Conservation (phyloP, 176 grass and related monocot species). For the Bromus sterilis region DNA sequence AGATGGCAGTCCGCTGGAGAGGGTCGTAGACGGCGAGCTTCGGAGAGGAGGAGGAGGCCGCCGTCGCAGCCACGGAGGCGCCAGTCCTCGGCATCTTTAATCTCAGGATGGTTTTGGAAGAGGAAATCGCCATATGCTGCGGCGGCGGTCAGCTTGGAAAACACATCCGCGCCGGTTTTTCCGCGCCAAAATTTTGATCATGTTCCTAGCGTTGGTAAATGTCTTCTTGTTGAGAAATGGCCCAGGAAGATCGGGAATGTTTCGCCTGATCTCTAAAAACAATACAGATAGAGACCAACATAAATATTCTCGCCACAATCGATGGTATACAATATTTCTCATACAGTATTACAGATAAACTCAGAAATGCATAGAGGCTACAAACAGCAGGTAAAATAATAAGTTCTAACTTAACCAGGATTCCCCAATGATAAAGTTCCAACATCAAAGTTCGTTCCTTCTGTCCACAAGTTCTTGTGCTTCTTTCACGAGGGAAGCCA, state of each 20-base stretch:
- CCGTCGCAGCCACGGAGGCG: neutral
- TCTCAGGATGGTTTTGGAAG: neutral
- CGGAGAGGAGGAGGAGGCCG: neutral
- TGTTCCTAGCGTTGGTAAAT: too few species aligned
- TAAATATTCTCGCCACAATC: neutral
- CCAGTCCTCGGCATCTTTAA: neutral
- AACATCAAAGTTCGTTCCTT: neutral
- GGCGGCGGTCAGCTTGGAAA: neutral
- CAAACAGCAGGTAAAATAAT: accelerated
- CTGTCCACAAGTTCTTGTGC: neutral
- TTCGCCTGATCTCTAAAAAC: too few species aligned
- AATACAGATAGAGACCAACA: too few species aligned
- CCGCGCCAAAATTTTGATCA: too few species aligned
- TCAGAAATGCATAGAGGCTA: neutral
- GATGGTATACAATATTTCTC: neutral
- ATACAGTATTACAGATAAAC: slow-evolving; percentile 28
- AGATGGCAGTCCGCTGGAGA: neutral
- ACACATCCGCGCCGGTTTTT: too few species aligned
- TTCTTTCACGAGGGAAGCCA: neutral
- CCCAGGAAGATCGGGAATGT: too few species aligned
- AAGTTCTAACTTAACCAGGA: neutral
- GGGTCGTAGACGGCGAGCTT: slow-evolving; percentile 16
- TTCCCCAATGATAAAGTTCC: neutral
- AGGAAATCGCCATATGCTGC: neutral
- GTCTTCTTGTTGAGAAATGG: neutral